These are phyloP conservation scores for Kuraishia borneana DNA, from an alignment of 805 yeast species.

Conservation along the genomic window DNA sequence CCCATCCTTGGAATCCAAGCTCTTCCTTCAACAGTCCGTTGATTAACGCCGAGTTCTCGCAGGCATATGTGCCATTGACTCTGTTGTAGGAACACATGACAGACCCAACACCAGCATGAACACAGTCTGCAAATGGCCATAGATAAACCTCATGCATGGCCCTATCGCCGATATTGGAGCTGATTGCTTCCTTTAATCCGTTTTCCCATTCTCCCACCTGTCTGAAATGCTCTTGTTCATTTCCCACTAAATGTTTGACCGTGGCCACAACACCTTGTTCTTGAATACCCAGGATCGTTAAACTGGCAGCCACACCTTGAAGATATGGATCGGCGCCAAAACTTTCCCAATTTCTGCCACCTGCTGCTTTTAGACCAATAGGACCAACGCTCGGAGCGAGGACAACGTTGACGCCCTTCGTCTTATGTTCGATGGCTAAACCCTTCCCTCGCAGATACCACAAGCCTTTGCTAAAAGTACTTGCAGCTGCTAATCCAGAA, in stretches of 20 bases:
- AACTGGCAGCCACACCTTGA: slow-evolving; percentile 42
- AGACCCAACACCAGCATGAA: slow-evolving; percentile 48
- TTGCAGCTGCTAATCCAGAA: slow-evolving; percentile 45
- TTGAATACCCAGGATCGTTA: slow-evolving; percentile 44
- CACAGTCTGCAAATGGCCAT: slow-evolving; percentile 60
- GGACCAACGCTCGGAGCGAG: slow-evolving; percentile 54
- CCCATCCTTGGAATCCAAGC: slow-evolving; percentile 56
- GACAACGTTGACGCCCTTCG: slow-evolving; percentile 43
- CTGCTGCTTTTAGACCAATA: slow-evolving; percentile 48
- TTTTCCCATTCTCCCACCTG: slow-evolving; percentile 34
- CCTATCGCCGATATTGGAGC: slow-evolving; percentile 43
- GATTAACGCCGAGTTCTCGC: slow-evolving; percentile 45
- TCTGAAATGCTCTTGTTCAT: slow-evolving; percentile 53
- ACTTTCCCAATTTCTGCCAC: slow-evolving; percentile 58
- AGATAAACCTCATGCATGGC: slow-evolving; percentile 50
- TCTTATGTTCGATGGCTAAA: slow-evolving; percentile 41
- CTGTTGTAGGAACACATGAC: slow-evolving; percentile 53
- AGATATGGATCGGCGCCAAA: slow-evolving; percentile 54
- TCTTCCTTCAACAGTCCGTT: slow-evolving; percentile 49
- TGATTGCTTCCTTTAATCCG: slow-evolving; percentile 30
- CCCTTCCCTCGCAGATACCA: slow-evolving; percentile 44
- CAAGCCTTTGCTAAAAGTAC: slow-evolving; percentile 44
- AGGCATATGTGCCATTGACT: slow-evolving; percentile 45
- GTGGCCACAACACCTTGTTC: slow-evolving; percentile 43
- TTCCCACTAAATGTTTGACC: slow-evolving; percentile 46